These are phyloP conservation scores for Lupinus albus DNA, from an alignment of 306 rosid species.

Conservation along the genomic window DNA sequence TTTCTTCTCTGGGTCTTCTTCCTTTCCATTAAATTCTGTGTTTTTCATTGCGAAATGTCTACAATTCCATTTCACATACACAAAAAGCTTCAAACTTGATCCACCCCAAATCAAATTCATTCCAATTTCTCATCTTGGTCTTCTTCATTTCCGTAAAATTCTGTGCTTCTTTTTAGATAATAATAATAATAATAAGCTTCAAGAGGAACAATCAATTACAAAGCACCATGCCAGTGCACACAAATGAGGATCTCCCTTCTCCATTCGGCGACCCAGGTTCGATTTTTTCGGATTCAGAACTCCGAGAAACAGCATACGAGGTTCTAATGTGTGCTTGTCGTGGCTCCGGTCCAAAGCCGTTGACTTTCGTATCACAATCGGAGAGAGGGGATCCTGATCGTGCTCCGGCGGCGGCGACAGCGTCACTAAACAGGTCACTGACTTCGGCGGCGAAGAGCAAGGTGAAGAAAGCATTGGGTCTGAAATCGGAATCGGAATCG, in stretches of 20 bases:
- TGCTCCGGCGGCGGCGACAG: slow-evolving; percentile 37
- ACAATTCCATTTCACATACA: slow-evolving; percentile 32
- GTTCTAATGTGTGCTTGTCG: slow-evolving; percentile 79
- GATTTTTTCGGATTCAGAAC: slow-evolving; percentile 64
- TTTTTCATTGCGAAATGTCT: neutral
- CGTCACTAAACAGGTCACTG: slow-evolving; percentile 76
- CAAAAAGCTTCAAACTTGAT: slow-evolving; percentile 43
- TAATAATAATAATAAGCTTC: slow-evolving; percentile 35
- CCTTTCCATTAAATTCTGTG: neutral
- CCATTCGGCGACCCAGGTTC: slow-evolving; percentile 63
- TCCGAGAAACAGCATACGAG: slow-evolving; percentile 92
- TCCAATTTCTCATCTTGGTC: slow-evolving; percentile 23
- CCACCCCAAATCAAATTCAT: slow-evolving; percentile 37
- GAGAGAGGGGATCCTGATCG: slow-evolving; percentile 59
- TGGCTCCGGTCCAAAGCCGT: slow-evolving; percentile 73
- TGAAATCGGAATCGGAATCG: slow-evolving; percentile 71
- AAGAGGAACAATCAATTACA: slow-evolving; percentile 40
- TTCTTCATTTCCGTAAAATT: neutral
- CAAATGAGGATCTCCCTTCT: slow-evolving; percentile 58
- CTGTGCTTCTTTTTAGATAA: neutral
- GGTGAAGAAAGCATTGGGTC: slow-evolving; percentile 84
- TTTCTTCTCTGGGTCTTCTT: slow-evolving; percentile 22
- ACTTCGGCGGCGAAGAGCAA: slow-evolving; percentile 84
- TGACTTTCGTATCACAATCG: slow-evolving; percentile 82
- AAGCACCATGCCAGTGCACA: slow-evolving; percentile 61